phyloP scores from a whole-genome alignment of 352 stramenopile genomes.

The Chrysophaeum taylorii region DNA sequence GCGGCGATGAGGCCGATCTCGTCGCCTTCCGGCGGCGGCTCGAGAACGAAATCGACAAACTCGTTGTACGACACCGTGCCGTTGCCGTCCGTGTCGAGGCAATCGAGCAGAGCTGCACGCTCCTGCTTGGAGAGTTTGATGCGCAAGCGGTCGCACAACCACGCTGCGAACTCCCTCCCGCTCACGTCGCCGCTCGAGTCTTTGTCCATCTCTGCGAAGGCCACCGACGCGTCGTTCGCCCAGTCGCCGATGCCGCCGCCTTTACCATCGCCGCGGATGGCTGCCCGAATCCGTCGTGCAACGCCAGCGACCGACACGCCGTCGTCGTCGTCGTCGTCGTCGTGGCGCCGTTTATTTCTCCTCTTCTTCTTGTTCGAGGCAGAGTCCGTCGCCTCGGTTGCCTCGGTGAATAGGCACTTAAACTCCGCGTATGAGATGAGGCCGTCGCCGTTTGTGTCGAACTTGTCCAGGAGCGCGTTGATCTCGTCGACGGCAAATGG shows the following conservation, averaged over 20 bases:
- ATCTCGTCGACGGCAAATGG: conserved; percentile 14
- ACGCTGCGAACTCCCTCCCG: conserved; percentile 14
- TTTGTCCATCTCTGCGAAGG: conserved; percentile 16
- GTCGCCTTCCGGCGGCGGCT: not conserved
- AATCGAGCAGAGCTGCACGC: conserved; percentile 17
- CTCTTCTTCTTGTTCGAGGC: not conserved
- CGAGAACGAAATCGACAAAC: conserved; percentile 19
- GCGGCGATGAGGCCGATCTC: not conserved
- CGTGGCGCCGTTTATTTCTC: not conserved
- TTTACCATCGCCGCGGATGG: not conserved
- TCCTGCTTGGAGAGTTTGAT: conserved; percentile 8
- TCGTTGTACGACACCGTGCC: conserved; percentile 27
- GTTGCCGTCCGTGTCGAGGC: conserved; percentile 26
- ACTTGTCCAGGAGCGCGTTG: conserved; percentile 20
- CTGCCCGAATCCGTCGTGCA: not conserved
- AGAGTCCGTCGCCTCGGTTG: not conserved
- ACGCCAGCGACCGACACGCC: not conserved
- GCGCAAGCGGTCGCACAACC: not conserved
- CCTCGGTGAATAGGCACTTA: not conserved
- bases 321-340: conserved; percentile 4
- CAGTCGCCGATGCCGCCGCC: not conserved
- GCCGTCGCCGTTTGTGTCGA: conserved; percentile 22
- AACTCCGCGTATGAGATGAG: conserved; percentile 24
- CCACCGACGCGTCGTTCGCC: not conserved
- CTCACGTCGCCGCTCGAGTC: conserved; percentile 18